Evolutionary conservation across 495 filamentous ascomycete species (phyloP).

Genomic region (Neurospora discreta): DNA sequence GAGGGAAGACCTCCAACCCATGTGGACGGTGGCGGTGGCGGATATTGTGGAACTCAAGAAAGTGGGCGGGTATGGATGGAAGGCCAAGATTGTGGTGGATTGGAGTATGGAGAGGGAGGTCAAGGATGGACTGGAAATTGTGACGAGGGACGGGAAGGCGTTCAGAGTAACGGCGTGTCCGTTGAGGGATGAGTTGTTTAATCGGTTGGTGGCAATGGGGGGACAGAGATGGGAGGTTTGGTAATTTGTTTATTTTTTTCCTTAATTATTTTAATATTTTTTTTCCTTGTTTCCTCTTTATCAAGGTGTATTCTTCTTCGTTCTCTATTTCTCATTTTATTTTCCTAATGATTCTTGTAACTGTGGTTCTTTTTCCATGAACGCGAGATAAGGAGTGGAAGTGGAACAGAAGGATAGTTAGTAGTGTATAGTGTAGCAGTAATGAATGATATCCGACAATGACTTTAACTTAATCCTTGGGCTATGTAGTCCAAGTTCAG

Average conservation of each 20-base stretch:
- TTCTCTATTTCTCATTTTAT: neutral
- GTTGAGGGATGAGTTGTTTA: conserved; percentile 73
- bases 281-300: too few species aligned
- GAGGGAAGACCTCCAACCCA: conserved; percentile 40
- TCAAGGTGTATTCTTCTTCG: too few species aligned
- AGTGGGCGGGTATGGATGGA: conserved; percentile 80
- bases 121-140: conserved; percentile 65
- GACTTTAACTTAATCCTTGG: neutral
- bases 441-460: too few species aligned
- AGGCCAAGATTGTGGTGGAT: conserved; percentile 74
- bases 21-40: conserved; percentile 42
- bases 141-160: conserved; percentile 40
- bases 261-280: too few species aligned
- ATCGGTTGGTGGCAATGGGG: conserved; percentile 71
- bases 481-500: accelerated
- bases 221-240: conserved; percentile 82
- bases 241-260: conserved; percentile 22
- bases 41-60: conserved; percentile 61
- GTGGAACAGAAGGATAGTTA: too few species aligned
- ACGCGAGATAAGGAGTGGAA: too few species aligned
- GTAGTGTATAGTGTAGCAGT: too few species aligned
- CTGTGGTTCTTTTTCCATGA: too few species aligned
- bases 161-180: conserved; percentile 64
- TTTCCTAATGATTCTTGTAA: neutral
- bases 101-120: conserved; percentile 70